phyloP scores from a whole-genome alignment of 768 basidiomycete genomes.

The Clitopilus hobsonii region DNA sequence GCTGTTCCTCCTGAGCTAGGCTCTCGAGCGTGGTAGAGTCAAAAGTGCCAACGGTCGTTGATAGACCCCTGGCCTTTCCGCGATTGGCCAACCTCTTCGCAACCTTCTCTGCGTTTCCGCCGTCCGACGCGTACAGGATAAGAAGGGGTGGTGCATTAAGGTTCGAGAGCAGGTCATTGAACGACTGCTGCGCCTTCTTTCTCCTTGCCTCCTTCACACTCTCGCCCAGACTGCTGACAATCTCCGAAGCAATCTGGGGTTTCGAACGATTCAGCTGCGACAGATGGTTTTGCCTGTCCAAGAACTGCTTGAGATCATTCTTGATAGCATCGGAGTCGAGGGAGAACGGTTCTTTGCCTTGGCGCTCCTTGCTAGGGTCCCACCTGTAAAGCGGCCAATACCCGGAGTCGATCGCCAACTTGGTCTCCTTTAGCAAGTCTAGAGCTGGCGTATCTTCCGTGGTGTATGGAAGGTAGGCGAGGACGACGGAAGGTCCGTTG shows the following conservation, averaged over 20 bases:
- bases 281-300: slow-evolving; percentile 94
- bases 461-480: slow-evolving; percentile 91
- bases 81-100: slow-evolving; percentile 84
- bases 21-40: slow-evolving; percentile 78
- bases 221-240: slow-evolving; percentile 82
- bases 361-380: slow-evolving; percentile 81
- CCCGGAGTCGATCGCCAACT: slow-evolving; percentile 91
- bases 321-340: slow-evolving; percentile 94
- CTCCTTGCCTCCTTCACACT: slow-evolving; percentile 80
- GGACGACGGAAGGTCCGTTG: slow-evolving; percentile 84
- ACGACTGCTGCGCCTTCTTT: slow-evolving; percentile 76
- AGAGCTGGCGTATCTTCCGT: slow-evolving; percentile 75
- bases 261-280: slow-evolving; percentile 85
- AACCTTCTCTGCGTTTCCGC: slow-evolving; percentile 93
- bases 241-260: slow-evolving; percentile 75
- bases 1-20: slow-evolving; percentile 59
- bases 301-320: slow-evolving; percentile 88
- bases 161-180: slow-evolving; percentile 75
- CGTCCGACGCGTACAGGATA: slow-evolving; percentile 92
- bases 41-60: slow-evolving; percentile 68
- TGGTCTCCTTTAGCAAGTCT: slow-evolving; percentile 94
- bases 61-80: slow-evolving; percentile 80
- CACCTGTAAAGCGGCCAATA: slow-evolving; percentile 99
- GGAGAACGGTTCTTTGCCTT: slow-evolving; percentile 79
- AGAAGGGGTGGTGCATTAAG: slow-evolving; percentile 88